These are phyloP conservation scores for Heritiera littoralis DNA, from an alignment of 345 rosid species.

Conservation along the genomic window DNA sequence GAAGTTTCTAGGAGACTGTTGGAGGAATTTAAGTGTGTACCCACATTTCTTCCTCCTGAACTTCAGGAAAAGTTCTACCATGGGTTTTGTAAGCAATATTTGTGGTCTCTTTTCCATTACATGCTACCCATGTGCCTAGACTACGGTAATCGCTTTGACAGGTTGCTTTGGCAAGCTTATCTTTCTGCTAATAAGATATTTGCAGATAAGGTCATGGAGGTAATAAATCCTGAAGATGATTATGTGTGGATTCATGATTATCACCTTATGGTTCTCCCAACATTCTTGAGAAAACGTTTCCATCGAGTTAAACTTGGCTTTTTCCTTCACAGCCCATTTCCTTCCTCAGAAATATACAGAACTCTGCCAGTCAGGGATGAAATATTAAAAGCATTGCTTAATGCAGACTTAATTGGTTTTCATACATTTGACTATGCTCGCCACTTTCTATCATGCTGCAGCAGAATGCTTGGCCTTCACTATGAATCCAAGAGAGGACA, in stretches of 20 bases:
- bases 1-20: slow-evolving; percentile 30
- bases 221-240: slow-evolving; percentile 42
- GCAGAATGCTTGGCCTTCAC: slow-evolving; percentile 34
- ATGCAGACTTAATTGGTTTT: too few species aligned
- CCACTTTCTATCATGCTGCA: too few species aligned
- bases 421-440: too few species aligned
- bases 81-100: slow-evolving; percentile 46
- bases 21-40: too few species aligned
- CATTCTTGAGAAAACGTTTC: slow-evolving; percentile 42
- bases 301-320: slow-evolving; percentile 39
- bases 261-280: slow-evolving; percentile 49
- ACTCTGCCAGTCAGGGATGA: too few species aligned
- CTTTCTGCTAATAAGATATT: slow-evolving; percentile 45
- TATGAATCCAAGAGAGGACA: slow-evolving; percentile 47
- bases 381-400: too few species aligned
- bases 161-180: slow-evolving; percentile 47
- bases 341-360: too few species aligned
- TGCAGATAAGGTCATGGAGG: slow-evolving; percentile 41
- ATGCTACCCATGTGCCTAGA: slow-evolving; percentile 42
- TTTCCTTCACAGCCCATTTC: too few species aligned
- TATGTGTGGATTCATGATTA: slow-evolving; percentile 49
- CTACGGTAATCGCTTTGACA: slow-evolving; percentile 38
- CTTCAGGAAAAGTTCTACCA: slow-evolving; percentile 35
- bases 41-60: slow-evolving; percentile 45
- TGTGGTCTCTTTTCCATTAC: slow-evolving; percentile 52